These are phyloP conservation scores for Globisporangium emineosum DNA, from an alignment of 352 stramenopile genomes.

Conservation along the genomic window DNA sequence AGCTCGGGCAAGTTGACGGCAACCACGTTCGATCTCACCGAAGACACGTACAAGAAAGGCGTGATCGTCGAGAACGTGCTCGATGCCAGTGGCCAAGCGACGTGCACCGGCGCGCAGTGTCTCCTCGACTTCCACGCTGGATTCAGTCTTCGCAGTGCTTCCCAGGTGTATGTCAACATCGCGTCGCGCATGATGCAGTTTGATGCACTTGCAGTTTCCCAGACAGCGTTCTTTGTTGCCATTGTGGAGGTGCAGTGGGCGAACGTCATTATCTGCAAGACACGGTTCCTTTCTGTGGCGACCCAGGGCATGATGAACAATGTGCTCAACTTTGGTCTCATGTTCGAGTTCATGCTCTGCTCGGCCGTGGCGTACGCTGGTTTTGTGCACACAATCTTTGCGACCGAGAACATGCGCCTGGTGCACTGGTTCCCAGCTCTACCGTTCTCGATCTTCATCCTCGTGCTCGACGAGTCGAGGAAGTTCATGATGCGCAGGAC, in stretches of 20 bases:
- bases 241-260: slow-evolving; percentile 90
- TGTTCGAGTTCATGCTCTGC: slow-evolving; percentile 91
- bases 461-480: slow-evolving; percentile 87
- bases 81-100: slow-evolving; percentile 22
- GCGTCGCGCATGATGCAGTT: slow-evolving; percentile 86
- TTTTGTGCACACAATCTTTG: slow-evolving; percentile 82
- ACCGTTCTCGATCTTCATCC: slow-evolving; percentile 87
- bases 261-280: slow-evolving; percentile 93
- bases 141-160: slow-evolving; percentile 30
- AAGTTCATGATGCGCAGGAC: slow-evolving; percentile 90
- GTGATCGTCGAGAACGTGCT: slow-evolving; percentile 51
- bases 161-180: slow-evolving; percentile 70
- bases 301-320: slow-evolving; percentile 92
- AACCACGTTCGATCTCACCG: slow-evolving; percentile 28
- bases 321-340: slow-evolving; percentile 92
- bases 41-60: slow-evolving; percentile 44
- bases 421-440: slow-evolving; percentile 90
- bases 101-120: slow-evolving; percentile 40
- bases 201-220: slow-evolving; percentile 74
- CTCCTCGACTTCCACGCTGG: slow-evolving; percentile 57
- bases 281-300: slow-evolving; percentile 86
- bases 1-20: slow-evolving; percentile 27
- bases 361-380: slow-evolving; percentile 80
- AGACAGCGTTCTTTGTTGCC: slow-evolving; percentile 86
- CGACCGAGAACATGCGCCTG: slow-evolving; percentile 83